A percentile compares a stretch with the other conserved stretches of the same genome.
phyloP scores from a whole-genome alignment of 495 filamentous ascomycete genomes.

The Glonium stellatum region DNA sequence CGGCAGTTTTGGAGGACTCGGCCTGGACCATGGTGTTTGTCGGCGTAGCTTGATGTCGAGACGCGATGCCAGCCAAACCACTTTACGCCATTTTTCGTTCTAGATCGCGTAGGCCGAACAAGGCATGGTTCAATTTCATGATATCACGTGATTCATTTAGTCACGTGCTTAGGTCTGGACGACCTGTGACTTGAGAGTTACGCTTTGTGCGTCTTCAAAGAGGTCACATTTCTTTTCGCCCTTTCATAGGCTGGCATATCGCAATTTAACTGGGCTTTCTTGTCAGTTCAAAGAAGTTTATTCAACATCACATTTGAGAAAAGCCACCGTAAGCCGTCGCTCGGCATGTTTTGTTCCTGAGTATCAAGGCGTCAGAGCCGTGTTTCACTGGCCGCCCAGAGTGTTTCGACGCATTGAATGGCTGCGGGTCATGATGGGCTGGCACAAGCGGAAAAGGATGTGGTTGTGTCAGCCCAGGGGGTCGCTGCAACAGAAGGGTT shows the following conservation, averaged over 20 bases:
- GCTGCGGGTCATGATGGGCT: neutral
- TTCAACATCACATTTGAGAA: neutral
- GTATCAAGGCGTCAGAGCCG: neutral
- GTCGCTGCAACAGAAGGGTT: no score
- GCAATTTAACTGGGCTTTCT: neutral
- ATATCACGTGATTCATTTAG: no score
- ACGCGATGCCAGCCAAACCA: conserved; percentile 1
- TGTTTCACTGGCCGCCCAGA: conserved; percentile 1
- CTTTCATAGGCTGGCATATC: no score
- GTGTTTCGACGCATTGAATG: neutral
- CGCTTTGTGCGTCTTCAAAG: no score
- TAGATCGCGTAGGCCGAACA: neutral
- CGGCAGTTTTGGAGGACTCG: conserved; percentile 72
- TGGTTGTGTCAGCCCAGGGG: no score
- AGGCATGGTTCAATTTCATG: no score
- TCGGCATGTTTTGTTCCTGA: neutral
- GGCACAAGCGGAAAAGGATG: no score
- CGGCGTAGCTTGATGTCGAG: neutral
- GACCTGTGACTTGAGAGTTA: no score
- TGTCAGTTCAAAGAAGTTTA: neutral
- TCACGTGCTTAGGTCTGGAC: no score
- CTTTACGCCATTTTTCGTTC: neutral
- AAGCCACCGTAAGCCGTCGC: neutral
- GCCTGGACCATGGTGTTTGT: conserved; percentile 40
- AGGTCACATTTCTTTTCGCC: no score